Percentiles rank a stretch among this genome's conserved stretches.
Conservation (phyloP, 139 green algal genomes). For the Chlamydomonas sp. region DNA sequence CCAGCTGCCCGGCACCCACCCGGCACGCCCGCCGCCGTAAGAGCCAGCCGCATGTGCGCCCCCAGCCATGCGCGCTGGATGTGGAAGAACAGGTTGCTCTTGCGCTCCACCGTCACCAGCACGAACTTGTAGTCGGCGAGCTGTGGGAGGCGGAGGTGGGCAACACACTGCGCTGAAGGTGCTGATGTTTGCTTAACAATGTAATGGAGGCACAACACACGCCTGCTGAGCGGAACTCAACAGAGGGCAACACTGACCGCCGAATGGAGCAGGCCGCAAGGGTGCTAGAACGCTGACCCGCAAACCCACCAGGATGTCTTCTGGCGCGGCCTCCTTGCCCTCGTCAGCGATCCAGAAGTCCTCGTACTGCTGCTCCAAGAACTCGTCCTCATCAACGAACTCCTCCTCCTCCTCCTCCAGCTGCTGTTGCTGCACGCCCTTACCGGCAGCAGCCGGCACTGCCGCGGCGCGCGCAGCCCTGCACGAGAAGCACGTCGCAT, state of each 20-base stretch:
- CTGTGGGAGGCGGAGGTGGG: not conserved
- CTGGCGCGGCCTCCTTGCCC: not conserved
- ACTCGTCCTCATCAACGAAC: not conserved
- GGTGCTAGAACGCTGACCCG: not conserved
- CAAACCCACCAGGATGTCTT: constrained; percentile 10
- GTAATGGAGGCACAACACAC: not conserved
- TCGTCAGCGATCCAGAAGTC: constrained; percentile 30
- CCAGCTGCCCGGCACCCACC: not conserved
- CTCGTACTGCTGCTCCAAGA: constrained; percentile 17
- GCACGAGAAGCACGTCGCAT: no score
- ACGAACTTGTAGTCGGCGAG: constrained; percentile 31
- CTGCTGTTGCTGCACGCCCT: no score
- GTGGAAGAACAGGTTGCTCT: constrained; percentile 51
- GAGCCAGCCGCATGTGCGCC: constrained; percentile 46
- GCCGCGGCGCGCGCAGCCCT: no score
- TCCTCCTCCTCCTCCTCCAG: no score
- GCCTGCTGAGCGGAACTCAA: no score
- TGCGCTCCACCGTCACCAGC: constrained; percentile 47
- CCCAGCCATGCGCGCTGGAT: constrained; percentile 49
- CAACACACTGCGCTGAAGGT: not conserved
- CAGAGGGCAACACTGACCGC: no score
- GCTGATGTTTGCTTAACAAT: not conserved
- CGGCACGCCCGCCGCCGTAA: constrained; percentile 25
- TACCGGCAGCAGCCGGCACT: no score
- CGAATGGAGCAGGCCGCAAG: no score